A percentile compares a stretch with the other conserved stretches of the same genome.
These are phyloP conservation scores for Fusarium vanettenii DNA, from an alignment of 2,329 filamentous ascomycete genomes.

Conservation along the genomic window DNA sequence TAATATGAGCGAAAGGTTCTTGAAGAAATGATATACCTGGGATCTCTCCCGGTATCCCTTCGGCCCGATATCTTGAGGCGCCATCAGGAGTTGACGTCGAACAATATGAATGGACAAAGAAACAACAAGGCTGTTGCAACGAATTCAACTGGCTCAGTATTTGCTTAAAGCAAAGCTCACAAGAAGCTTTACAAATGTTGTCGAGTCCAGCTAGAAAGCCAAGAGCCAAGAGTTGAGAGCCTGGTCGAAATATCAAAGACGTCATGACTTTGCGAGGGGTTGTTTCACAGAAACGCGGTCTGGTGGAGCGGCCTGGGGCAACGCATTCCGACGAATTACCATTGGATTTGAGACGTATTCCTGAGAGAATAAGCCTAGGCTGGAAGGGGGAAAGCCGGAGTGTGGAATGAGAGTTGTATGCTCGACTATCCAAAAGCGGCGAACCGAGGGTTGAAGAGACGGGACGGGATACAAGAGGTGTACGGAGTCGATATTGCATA, in stretches of 20 bases:
- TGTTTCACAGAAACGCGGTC: neutral
- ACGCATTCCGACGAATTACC: neutral
- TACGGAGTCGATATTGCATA: neutral
- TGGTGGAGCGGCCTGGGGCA: slow-evolving; percentile 4
- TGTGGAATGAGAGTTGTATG: neutral
- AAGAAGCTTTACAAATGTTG: neutral
- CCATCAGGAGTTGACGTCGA: neutral
- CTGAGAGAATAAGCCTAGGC: neutral
- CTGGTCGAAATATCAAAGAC: slow-evolving; percentile 23
- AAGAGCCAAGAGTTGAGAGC: neutral
- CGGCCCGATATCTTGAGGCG: neutral
- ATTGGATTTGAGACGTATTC: neutral
- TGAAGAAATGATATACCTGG: slow-evolving; percentile 9
- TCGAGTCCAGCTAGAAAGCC: neutral
- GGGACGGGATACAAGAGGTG: neutral
- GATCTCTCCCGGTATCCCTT: neutral
- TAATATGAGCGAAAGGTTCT: slow-evolving; percentile 26
- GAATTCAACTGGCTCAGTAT: neutral
- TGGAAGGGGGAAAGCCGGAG: neutral
- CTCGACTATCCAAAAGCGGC: neutral
- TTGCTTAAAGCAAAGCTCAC: neutral
- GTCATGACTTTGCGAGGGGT: slow-evolving; percentile 31
- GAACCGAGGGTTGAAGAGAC: neutral
- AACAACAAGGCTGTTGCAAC: neutral
- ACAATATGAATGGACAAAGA: neutral